A percentile compares a stretch with the other conserved stretches of the same genome.
These are phyloP conservation scores for Hericium rajendrae DNA, from an alignment of 768 basidiomycete genomes.

Conservation along the genomic window DNA sequence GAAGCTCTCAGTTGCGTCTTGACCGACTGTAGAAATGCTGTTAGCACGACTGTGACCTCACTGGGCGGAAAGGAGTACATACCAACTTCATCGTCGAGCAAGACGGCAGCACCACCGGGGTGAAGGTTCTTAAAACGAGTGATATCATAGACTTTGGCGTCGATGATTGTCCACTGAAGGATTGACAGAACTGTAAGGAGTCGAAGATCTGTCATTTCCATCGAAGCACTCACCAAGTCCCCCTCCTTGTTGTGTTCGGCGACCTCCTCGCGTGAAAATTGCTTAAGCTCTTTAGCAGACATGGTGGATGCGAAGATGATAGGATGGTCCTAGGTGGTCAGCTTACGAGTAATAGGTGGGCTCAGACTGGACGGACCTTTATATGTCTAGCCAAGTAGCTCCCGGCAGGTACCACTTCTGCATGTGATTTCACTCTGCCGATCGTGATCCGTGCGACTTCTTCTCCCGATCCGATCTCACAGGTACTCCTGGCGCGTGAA, in stretches of 20 bases:
- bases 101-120: constrained; percentile 71
- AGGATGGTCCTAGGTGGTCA: not conserved
- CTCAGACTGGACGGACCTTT: not conserved
- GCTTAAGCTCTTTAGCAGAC: constrained; percentile 27
- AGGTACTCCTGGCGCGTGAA: too few relatives aligned
- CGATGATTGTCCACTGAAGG: constrained; percentile 70
- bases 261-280: constrained; percentile 62
- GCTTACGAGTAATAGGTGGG: not conserved
- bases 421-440: too few relatives aligned
- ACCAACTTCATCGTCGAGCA: constrained; percentile 70
- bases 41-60: not conserved
- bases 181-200: too few relatives aligned
- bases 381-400: not conserved
- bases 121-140: constrained; percentile 74
- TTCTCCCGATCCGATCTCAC: not conserved
- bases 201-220: too few relatives aligned
- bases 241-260: constrained; percentile 70
- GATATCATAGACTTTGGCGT: constrained; percentile 77
- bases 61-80: not conserved
- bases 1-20: constrained; percentile 83
- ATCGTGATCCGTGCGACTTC: too few relatives aligned
- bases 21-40: constrained; percentile 46
- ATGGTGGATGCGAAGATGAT: constrained; percentile 8
- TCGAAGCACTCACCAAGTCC: constrained; percentile 47
- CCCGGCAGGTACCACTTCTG: not conserved